Percentiles rank a stretch among this genome's conserved stretches.
Conservation (phyloP, 257 asterid genomes). For the Ballota nigra region DNA sequence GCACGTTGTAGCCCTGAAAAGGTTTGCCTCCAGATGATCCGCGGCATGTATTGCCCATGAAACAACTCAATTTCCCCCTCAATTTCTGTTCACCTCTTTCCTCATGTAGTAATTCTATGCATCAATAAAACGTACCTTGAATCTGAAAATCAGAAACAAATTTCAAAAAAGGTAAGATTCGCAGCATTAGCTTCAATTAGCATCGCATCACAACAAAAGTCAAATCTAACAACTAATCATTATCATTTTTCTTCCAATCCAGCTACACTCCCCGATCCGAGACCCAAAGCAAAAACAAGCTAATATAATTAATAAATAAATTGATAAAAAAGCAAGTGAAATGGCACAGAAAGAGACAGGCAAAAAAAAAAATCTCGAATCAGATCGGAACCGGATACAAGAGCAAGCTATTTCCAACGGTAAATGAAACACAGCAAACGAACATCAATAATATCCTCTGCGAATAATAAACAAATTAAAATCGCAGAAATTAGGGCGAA, state of each 20-base stretch:
- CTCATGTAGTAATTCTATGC: conserved; percentile 25
- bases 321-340: neutral
- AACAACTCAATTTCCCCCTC: conserved; percentile 48
- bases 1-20: conserved; percentile 52
- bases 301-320: neutral
- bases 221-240: neutral
- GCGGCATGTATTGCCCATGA: conserved; percentile 98
- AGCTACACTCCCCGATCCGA: conserved; percentile 7
- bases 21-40: conserved; percentile 69
- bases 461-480: conserved; percentile 15
- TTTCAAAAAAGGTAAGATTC: neutral
- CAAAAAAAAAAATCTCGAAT: neutral
- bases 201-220: conserved; percentile 14
- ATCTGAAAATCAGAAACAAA: conserved; percentile 29
- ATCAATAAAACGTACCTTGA: conserved; percentile 18
- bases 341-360: neutral
- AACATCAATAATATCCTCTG: conserved; percentile 15
- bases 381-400: conserved; percentile 18
- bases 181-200: conserved; percentile 19
- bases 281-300: neutral
- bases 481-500: neutral
- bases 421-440: conserved; percentile 14
- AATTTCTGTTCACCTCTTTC: conserved; percentile 15
- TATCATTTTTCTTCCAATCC: neutral
- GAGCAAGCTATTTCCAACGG: conserved; percentile 1